phyloP scores from a whole-genome alignment of 495 filamentous ascomycete species.

The Penicillium cosmopolitanum region DNA sequence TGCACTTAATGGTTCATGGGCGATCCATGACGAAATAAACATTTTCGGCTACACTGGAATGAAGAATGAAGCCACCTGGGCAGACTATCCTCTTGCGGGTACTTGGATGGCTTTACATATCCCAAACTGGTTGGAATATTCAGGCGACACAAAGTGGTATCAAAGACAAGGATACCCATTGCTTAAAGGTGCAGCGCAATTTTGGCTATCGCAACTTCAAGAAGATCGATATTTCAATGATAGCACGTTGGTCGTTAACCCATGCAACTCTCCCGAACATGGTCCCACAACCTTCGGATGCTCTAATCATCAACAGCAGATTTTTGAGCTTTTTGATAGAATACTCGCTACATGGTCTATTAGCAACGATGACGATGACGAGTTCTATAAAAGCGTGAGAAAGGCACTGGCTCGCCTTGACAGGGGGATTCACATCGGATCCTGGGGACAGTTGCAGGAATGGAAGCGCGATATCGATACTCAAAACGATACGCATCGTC shows the following conservation, averaged over 20 bases:
- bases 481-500: conserved; percentile 51
- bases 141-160: conserved; percentile 46
- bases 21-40: conserved; percentile 51
- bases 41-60: conserved; percentile 55
- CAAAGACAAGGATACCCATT: conserved; percentile 46
- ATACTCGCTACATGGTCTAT: conserved; percentile 31
- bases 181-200: conserved; percentile 49
- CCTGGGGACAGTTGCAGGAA: conserved; percentile 54
- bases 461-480: conserved; percentile 54
- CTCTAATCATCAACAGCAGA: conserved; percentile 53
- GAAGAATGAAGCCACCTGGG: conserved; percentile 45
- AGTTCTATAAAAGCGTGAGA: conserved; percentile 32
- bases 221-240: conserved; percentile 52
- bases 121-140: conserved; percentile 52
- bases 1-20: conserved; percentile 44
- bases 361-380: conserved; percentile 24
- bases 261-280: conserved; percentile 56
- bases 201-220: conserved; percentile 52
- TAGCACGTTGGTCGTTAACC: conserved; percentile 52
- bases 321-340: conserved; percentile 47
- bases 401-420: conserved; percentile 39
- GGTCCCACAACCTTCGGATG: conserved; percentile 57
- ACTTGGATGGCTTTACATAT: conserved; percentile 58
- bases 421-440: conserved; percentile 49
- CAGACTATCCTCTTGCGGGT: conserved; percentile 43